Percentiles rank a stretch among this genome's conserved stretches.
Evolutionary conservation across 495 filamentous ascomycete genomes (phyloP).

Genomic region (Choiromyces venosus): DNA sequence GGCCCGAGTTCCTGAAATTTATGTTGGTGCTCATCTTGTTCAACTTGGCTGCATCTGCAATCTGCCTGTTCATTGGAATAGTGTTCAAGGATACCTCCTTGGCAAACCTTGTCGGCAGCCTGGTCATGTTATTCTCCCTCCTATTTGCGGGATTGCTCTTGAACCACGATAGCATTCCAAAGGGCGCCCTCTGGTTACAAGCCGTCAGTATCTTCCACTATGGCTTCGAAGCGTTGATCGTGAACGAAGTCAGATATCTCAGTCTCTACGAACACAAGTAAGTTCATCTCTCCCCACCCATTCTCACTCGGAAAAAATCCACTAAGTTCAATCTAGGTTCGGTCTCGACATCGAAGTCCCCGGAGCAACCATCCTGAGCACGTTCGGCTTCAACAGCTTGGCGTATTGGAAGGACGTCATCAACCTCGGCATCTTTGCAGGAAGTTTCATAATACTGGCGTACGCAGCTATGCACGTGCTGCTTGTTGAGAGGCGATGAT

Average conservation of each 20-base stretch:
- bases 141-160: conserved; percentile 88
- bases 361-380: conserved; percentile 85
- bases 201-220: conserved; percentile 99
- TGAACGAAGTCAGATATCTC: conserved; percentile 93
- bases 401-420: conserved; percentile 82
- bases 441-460: conserved; percentile 76
- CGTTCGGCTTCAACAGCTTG: conserved; percentile 81
- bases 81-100: conserved; percentile 87
- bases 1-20: conserved; percentile 82
- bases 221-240: conserved; percentile 87
- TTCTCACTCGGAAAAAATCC: background rate
- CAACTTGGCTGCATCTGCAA: conserved; percentile 85
- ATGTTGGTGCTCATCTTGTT: conserved; percentile 89
- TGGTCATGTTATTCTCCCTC: conserved; percentile 97
- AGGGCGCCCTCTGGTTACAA: conserved; percentile 79
- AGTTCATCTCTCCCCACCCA: conserved; percentile 8
- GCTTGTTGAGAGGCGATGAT: conserved; percentile 80
- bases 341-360: conserved; percentile 95
- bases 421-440: conserved; percentile 75
- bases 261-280: conserved; percentile 88
- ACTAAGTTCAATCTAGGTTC: conserved; percentile 24
- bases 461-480: conserved; percentile 91
- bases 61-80: conserved; percentile 95
- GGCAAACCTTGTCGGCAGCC: conserved; percentile 86
- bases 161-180: conserved; percentile 88